A percentile compares a stretch with the other conserved stretches of the same genome.
These are phyloP conservation scores for Aphanomyces invadans DNA, from an alignment of 352 stramenopile species.

Conservation along the genomic window DNA sequence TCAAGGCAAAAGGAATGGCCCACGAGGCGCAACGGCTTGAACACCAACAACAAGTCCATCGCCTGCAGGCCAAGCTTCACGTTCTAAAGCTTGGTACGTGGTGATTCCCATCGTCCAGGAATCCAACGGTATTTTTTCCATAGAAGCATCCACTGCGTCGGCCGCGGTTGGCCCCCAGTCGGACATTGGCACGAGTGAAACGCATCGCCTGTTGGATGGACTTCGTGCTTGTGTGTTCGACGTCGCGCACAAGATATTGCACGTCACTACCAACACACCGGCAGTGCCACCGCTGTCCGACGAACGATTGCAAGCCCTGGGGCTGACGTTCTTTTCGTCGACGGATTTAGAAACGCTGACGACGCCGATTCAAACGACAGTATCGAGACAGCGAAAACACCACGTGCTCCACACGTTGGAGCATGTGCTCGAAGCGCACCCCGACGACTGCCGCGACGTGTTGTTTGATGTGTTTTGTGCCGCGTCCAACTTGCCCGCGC, in stretches of 20 bases:
- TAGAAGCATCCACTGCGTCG: too few species aligned
- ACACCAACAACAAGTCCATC: neutral
- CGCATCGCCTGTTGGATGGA: neutral
- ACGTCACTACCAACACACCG: neutral
- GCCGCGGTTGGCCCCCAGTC: too few species aligned
- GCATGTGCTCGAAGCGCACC: slow-evolving; percentile 4
- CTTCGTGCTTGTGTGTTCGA: slow-evolving; percentile 21
- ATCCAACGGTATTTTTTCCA: too few species aligned
- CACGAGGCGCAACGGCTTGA: neutral
- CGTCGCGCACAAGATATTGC: neutral
- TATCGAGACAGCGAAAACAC: neutral
- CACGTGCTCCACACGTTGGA: slow-evolving; percentile 1
- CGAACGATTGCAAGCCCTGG: neutral
- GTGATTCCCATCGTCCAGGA: too few species aligned
- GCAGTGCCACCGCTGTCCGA: neutral
- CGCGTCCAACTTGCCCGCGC: neutral
- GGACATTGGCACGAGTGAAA: too few species aligned
- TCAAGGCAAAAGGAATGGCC: neutral
- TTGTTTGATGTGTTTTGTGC: slow-evolving; percentile 10
- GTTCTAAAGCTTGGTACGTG: neutral
- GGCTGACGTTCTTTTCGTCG: neutral
- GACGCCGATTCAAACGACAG: neutral
- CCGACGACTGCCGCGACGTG: slow-evolving; percentile 9
- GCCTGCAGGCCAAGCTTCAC: neutral
- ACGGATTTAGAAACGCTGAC: neutral